phyloP scores from a whole-genome alignment of 2,329 filamentous ascomycete genomes.

The Phaeosphaeriaceae sp. region DNA sequence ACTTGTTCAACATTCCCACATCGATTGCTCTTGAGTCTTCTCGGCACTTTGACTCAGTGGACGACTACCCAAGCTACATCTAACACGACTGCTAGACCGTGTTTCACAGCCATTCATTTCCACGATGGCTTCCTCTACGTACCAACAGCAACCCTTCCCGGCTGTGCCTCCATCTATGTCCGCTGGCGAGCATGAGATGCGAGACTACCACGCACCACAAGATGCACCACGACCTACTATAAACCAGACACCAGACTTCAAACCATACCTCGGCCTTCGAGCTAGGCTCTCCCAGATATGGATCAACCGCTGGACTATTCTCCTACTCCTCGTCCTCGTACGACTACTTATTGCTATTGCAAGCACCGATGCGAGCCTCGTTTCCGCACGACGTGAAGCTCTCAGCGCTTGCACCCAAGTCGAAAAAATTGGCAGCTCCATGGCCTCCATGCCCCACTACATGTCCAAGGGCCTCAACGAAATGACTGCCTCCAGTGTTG shows the following conservation, averaged over 20 bases:
- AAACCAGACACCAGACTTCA: constrained; percentile 73
- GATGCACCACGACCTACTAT: constrained; percentile 62
- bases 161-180: constrained; percentile 64
- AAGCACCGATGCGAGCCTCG: constrained; percentile 75
- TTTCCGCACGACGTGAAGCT: constrained; percentile 78
- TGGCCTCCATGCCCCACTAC: constrained; percentile 99
- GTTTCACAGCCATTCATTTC: constrained; percentile 36
- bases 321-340: constrained; percentile 83
- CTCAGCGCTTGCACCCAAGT: constrained; percentile 89
- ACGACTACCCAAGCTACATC: constrained; percentile 18
- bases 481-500: constrained; percentile 78
- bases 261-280: constrained; percentile 89
- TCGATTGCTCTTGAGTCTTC: constrained; percentile 1
- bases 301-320: constrained; percentile 96
- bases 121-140: constrained; percentile 57
- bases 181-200: constrained; percentile 67
- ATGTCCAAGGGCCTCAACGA: constrained; percentile 88
- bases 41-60: constrained; percentile 5
- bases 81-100: constrained; percentile 43
- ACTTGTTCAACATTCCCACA: constrained; percentile 25
- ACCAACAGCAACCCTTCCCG: constrained; percentile 61
- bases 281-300: constrained; percentile 93
- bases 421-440: constrained; percentile 88
- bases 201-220: constrained; percentile 64
- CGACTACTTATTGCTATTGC: constrained; percentile 78